These are phyloP conservation scores for Neurospora cerealis DNA, from an alignment of 495 filamentous ascomycete species.

Conservation along the genomic window DNA sequence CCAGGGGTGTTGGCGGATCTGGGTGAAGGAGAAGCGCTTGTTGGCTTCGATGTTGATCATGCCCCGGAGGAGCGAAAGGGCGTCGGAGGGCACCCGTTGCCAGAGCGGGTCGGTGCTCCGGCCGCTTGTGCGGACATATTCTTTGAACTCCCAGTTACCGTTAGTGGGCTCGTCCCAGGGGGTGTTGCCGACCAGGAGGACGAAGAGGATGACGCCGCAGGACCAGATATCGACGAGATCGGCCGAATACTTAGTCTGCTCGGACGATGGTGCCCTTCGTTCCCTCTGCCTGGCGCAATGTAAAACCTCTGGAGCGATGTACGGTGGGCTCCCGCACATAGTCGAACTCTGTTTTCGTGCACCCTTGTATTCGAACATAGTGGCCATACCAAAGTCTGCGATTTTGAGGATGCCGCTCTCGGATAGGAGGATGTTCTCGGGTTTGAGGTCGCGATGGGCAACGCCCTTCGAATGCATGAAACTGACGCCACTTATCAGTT, in stretches of 20 bases:
- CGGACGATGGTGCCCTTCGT: constrained; percentile 29
- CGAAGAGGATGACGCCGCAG: constrained; percentile 92
- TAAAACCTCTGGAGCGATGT: constrained; percentile 93
- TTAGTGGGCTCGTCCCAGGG: constrained; percentile 92
- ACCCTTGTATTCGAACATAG: constrained; percentile 84
- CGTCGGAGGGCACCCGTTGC: constrained; percentile 65
- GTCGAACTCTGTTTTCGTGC: constrained; percentile 68
- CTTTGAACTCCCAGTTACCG: constrained; percentile 70
- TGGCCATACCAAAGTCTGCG: constrained; percentile 92
- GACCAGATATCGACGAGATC: constrained; percentile 94
- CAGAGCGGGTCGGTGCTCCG: constrained; percentile 79
- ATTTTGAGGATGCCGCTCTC: constrained; percentile 83
- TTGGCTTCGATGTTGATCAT: constrained; percentile 80
- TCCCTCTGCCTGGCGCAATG: constrained; percentile 29
- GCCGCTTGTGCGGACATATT: constrained; percentile 71
- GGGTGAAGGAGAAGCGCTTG: constrained; percentile 74
- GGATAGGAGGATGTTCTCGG: constrained; percentile 80
- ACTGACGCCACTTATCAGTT: constrained; percentile 79
- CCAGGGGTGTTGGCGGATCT: constrained; percentile 91
- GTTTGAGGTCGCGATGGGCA: constrained; percentile 83
- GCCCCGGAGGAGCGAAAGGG: constrained; percentile 77
- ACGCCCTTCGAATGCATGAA: constrained; percentile 93
- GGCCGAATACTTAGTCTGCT: constrained; percentile 62
- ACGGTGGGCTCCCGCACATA: constrained; percentile 93
- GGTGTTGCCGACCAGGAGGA: constrained; percentile 89